Percentiles rank a stretch among this genome's conserved stretches.
Conservation (phyloP, 768 basidiomycete species). For the Hygrophoropsis aurantiaca region DNA sequence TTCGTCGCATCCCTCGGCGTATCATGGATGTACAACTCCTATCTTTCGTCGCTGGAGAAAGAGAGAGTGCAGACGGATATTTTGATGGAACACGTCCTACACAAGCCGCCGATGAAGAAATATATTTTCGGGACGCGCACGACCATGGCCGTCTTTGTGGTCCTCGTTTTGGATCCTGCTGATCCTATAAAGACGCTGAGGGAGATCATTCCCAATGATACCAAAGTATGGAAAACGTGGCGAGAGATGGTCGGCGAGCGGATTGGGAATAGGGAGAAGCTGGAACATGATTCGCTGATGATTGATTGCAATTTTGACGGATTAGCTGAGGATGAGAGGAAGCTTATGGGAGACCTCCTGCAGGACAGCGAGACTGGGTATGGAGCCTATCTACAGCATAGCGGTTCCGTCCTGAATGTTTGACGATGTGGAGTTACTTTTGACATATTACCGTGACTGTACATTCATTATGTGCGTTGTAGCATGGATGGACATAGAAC, state of each 20-base stretch:
- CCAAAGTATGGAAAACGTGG: not conserved
- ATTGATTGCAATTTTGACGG: not conserved
- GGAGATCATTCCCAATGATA: not conserved
- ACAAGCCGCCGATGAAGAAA: not conserved
- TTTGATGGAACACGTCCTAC: conserved; percentile 2
- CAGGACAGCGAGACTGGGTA: not conserved
- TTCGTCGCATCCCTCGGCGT: conserved; percentile 30
- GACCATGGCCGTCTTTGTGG: conserved; percentile 1
- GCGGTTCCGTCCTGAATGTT: too few species aligned
- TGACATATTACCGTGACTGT: too few species aligned
- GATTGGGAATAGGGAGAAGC: not conserved
- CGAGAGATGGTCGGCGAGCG: not conserved
- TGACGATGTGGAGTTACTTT: too few species aligned
- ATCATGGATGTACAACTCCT: conserved; percentile 34
- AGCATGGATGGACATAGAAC: too few species aligned
- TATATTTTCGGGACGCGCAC: not conserved
- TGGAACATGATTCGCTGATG: too few species aligned
- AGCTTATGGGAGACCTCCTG: not conserved
- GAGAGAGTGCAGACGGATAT: conserved; percentile 18
- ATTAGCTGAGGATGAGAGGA: not conserved
- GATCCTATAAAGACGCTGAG: not conserved
- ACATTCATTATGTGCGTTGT: too few species aligned
- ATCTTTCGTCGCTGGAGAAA: conserved; percentile 30
- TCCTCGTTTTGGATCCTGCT: not conserved
- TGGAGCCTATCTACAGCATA: too few species aligned